A percentile compares a stretch with the other conserved stretches of the same genome.
These are phyloP conservation scores for Thelonectria olida DNA, from an alignment of 2,329 filamentous ascomycete species.

Conservation along the genomic window DNA sequence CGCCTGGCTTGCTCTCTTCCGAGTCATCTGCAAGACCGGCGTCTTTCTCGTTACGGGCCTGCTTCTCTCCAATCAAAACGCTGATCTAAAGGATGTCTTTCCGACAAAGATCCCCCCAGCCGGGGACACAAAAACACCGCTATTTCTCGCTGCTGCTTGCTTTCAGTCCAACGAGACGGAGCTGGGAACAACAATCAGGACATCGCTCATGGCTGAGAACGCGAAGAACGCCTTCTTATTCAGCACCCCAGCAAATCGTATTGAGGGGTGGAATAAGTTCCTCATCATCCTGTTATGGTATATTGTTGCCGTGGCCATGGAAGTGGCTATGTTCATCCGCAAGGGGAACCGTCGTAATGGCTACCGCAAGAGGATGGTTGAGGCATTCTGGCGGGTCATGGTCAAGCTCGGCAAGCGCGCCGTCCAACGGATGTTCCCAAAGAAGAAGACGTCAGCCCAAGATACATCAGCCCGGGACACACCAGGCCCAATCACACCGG, in stretches of 20 bases:
- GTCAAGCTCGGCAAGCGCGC: background rate
- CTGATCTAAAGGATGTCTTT: background rate
- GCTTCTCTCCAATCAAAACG: conserved; percentile 18
- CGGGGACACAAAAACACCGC: background rate
- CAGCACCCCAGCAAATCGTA: conserved; percentile 13
- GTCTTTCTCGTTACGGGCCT: conserved; percentile 19
- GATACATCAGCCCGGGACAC: background rate
- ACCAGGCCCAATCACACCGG: background rate
- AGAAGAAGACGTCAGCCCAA: background rate
- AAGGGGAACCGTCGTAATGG: conserved; percentile 18
- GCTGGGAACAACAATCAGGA: background rate
- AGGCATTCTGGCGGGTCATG: background rate
- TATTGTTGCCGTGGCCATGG: conserved; percentile 1
- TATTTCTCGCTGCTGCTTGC: conserved; percentile 18
- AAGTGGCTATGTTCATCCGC: conserved; percentile 17
- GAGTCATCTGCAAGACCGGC: conserved; percentile 17
- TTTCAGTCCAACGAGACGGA: conserved; percentile 15
- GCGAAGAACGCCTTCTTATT: background rate
- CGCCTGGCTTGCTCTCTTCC: conserved; percentile 6
- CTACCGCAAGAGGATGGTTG: background rate
- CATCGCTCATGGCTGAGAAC: background rate
- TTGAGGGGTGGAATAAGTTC: conserved; percentile 24
- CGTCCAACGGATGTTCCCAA: background rate
- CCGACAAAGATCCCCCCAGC: conserved; percentile 4
- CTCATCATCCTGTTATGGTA: conserved; percentile 21